A percentile compares a stretch with the other conserved stretches of the same genome.
Evolutionary conservation across 768 basidiomycete species (phyloP).

Genomic region (Asterophora lycoperdoides): DNA sequence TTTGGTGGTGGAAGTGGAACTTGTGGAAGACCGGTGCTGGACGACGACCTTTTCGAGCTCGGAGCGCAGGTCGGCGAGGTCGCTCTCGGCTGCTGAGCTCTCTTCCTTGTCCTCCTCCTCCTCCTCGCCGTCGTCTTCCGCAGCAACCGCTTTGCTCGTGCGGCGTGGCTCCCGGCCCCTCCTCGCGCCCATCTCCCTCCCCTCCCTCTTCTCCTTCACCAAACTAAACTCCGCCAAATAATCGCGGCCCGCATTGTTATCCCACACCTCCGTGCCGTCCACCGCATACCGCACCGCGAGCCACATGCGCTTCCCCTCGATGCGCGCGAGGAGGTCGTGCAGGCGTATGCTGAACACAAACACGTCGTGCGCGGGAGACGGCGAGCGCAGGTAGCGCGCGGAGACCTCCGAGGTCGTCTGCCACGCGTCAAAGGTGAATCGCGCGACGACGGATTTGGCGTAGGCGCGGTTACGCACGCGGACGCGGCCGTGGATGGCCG

Average conservation of each 20-base stretch:
- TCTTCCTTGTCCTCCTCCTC: slow-evolving; percentile 24
- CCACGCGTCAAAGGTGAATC: slow-evolving; percentile 95
- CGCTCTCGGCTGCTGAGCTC: slow-evolving; percentile 30
- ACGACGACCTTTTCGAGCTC: slow-evolving; percentile 60
- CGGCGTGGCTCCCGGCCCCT: slow-evolving; percentile 24
- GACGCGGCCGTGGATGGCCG: slow-evolving; percentile 64
- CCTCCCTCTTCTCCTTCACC: slow-evolving; percentile 20
- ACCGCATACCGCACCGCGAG: slow-evolving; percentile 73
- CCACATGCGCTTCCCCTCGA: slow-evolving; percentile 80
- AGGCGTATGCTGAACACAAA: slow-evolving; percentile 77
- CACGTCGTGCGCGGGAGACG: slow-evolving; percentile 57
- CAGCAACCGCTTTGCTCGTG: too few relatives aligned
- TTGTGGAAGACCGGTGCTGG: slow-evolving; percentile 9
- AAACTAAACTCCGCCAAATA: slow-evolving; percentile 70
- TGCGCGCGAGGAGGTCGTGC: slow-evolving; percentile 68
- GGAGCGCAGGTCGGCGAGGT: slow-evolving; percentile 58
- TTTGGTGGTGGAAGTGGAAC: too few relatives aligned
- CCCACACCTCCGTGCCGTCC: slow-evolving; percentile 82
- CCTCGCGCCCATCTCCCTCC: slow-evolving; percentile 25
- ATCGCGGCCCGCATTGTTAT: slow-evolving; percentile 79
- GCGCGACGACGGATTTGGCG: slow-evolving; percentile 80
- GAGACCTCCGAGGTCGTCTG: slow-evolving; percentile 93
- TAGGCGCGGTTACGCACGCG: slow-evolving; percentile 84
- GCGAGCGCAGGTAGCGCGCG: slow-evolving; percentile 55
- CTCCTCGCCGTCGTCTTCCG: too few relatives aligned